Percentiles rank a stretch among this genome's conserved stretches.
phyloP scores from a whole-genome alignment of 106 monocot species.

The Allium sativum region DNA sequence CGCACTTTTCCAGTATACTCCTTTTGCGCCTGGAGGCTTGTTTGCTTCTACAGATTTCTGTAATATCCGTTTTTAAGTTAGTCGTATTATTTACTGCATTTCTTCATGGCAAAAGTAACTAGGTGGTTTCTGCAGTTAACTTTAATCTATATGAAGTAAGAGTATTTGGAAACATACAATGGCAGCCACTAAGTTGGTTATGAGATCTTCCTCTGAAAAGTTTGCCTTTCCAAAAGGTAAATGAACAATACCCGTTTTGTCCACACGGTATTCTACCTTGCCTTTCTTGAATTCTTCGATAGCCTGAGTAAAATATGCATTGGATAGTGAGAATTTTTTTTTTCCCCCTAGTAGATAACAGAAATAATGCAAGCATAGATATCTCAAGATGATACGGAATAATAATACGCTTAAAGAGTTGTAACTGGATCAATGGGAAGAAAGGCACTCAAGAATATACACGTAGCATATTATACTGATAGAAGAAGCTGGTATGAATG shows the following conservation, averaged over 20 bases:
- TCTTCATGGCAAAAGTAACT: too few species aligned
- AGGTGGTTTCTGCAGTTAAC: too few species aligned
- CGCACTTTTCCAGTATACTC: conserved; percentile 93
- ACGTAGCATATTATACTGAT: too few species aligned
- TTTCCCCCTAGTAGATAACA: too few species aligned
- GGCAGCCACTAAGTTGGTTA: conserved; percentile 69
- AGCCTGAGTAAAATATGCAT: conserved; percentile 28
- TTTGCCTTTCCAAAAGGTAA: conserved; percentile 77
- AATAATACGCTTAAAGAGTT: too few species aligned
- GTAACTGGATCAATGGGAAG: too few species aligned
- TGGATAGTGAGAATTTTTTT: too few species aligned
- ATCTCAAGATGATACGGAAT: too few species aligned
- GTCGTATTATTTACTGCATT: too few species aligned
- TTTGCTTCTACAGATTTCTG: conserved; percentile 91
- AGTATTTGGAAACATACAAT: conserved; percentile 36
- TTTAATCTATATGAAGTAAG: not conserved
- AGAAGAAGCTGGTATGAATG: too few species aligned
- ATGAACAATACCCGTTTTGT: conserved; percentile 97
- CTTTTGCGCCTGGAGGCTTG: conserved; percentile 93
- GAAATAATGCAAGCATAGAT: too few species aligned
- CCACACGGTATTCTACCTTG: conserved; percentile 89
- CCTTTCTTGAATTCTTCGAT: conserved; percentile 98
- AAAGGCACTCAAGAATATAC: too few species aligned
- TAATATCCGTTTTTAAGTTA: not conserved
- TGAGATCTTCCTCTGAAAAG: conserved; percentile 79